Evolutionary conservation across 192 early-diverging fungal species (phyloP), one percentile per base, ranked within the genome.

Genomic region (Physocladia obscura): DNA sequence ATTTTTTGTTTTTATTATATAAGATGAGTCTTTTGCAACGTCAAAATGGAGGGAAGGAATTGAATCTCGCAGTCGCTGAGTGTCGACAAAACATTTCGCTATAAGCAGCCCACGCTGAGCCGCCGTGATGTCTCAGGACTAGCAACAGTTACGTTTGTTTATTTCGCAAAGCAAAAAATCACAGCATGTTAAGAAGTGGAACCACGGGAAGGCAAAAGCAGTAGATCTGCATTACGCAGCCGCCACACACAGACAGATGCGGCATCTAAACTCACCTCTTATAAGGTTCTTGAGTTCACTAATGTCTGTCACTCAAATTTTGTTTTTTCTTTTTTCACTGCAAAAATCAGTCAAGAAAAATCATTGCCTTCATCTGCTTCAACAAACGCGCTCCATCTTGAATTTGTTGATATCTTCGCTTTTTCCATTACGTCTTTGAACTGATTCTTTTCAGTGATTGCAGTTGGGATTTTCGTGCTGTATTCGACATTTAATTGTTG

Each of bases 351-450:
- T 11, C 11, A 2, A 5, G 2, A 15, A 11, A 36, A 21, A 36
- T 58, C 57, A 15, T 58, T 35, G 19, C 11, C 36, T 21, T 58
- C 57, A 35, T 58, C 57, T 34, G 30, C 57, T 6, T 58, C 57
- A 30, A 58, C 31, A 21, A 58, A 58, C 21, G 57, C 57, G 15
- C 34, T 29, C 57, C 57, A 58, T 58, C 21, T 58, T 17, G 57
- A 22, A 13, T 6, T 30, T 34, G 19, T 58, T 6, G 8, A 6
- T 26, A 24, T 8, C 26, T 8, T 26, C 5, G 6, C 51, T 21
- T 36, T 38, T 6, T 2, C 26, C 38, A 21, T 6, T 32, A 15
- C n/a, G 3, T 6, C 24, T 62, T 62, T 31, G 21, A 21, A n/a
- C 35, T 32, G 57, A 11, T 32, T 30, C 32, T 59, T 59, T 35